Percentiles rank a stretch among this genome's conserved stretches.
Evolutionary conservation across 106 monocot species (phyloP).

Genomic region (Dioscorea zingiberensis): DNA sequence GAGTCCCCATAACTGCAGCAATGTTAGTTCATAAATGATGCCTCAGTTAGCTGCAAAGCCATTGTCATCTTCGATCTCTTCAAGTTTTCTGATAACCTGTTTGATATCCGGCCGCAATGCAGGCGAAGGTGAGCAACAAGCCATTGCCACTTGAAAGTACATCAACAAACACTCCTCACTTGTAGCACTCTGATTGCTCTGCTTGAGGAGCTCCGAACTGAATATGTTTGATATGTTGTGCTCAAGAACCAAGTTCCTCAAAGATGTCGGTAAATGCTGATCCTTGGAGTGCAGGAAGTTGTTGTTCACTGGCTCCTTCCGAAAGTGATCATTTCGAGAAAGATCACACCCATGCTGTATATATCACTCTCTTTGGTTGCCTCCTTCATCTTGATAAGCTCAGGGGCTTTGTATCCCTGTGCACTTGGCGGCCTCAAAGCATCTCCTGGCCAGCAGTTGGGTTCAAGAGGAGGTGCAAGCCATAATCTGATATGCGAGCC

Average conservation of each 20-base stretch:
- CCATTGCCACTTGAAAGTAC: constrained; percentile 67
- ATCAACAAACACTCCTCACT: constrained; percentile 43
- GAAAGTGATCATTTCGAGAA: constrained; percentile 78
- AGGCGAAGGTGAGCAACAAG: constrained; percentile 85
- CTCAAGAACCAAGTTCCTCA: constrained; percentile 63
- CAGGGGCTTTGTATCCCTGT: constrained; percentile 86
- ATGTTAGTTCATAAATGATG: too few relatives aligned
- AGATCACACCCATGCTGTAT: constrained; percentile 81
- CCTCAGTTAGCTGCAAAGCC: neutral
- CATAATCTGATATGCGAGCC: constrained; percentile 78
- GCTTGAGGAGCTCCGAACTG: constrained; percentile 32
- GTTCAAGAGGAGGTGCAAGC: constrained; percentile 72
- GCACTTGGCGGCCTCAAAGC: constrained; percentile 58
- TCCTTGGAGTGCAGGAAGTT: constrained; percentile 33
- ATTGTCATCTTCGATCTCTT: constrained; percentile 36
- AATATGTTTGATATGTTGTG: constrained; percentile 53
- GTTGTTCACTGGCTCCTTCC: constrained; percentile 40
- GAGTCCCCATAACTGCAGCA: too few relatives aligned
- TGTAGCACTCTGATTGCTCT: constrained; percentile 11
- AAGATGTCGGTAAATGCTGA: constrained; percentile 35
- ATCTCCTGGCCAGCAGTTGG: constrained; percentile 63
- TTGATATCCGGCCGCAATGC: constrained; percentile 68
- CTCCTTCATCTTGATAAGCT: constrained; percentile 83
- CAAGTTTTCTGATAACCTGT: constrained; percentile 44
- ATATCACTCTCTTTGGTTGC: constrained; percentile 62